These are phyloP conservation scores for Laguncularia racemosa DNA, from an alignment of 345 rosid species.

Conservation along the genomic window DNA sequence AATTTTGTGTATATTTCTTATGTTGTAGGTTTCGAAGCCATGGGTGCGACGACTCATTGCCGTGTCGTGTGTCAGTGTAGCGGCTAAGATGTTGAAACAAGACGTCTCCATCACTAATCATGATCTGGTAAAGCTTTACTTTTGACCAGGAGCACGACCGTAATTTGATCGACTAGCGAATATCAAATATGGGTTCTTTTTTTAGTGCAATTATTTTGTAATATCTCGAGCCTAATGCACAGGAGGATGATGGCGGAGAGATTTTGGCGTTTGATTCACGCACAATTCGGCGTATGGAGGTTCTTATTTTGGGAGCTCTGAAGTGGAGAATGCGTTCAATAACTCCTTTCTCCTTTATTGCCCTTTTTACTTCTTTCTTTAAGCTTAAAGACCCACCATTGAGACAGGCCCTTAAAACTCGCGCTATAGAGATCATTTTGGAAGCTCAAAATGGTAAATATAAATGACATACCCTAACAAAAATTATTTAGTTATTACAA, in stretches of 20 bases:
- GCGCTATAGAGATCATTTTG: slow-evolving; percentile 43
- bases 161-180: neutral
- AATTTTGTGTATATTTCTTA: neutral
- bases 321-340: slow-evolving; percentile 71
- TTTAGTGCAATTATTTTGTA: neutral
- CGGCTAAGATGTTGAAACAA: slow-evolving; percentile 62
- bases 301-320: slow-evolving; percentile 42
- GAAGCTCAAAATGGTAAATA: slow-evolving; percentile 38
- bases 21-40: slow-evolving; percentile 22
- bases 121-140: no score
- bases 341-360: slow-evolving; percentile 55
- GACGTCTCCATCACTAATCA: slow-evolving; percentile 24
- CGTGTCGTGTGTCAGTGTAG: slow-evolving; percentile 56
- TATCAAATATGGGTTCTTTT: neutral
- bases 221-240: neutral
- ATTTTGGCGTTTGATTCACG: slow-evolving; percentile 29
- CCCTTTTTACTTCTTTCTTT: slow-evolving; percentile 38
- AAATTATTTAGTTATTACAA: no score
- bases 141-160: neutral
- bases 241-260: slow-evolving; percentile 32
- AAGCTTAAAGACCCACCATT: slow-evolving; percentile 30
- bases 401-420: slow-evolving; percentile 33
- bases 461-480: no score
- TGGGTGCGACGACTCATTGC: slow-evolving; percentile 63
- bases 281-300: slow-evolving; percentile 47